These are phyloP conservation scores for Metschnikowia kofuensis DNA, from an alignment of 805 yeast genomes.

Conservation along the genomic window DNA sequence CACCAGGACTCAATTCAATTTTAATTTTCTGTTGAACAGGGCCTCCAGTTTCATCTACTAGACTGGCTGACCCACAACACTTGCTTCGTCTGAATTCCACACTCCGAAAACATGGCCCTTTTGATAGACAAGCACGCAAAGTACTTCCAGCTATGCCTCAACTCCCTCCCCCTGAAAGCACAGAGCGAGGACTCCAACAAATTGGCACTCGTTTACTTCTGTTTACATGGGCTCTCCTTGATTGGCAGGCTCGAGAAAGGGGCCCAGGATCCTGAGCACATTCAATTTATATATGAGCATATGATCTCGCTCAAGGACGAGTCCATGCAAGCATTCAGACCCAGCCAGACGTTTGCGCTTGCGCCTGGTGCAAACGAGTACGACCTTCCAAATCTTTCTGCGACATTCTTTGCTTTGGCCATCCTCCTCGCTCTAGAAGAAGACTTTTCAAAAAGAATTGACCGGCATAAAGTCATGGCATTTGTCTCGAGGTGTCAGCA, in stretches of 20 bases:
- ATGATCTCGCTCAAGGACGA: conserved; percentile 31
- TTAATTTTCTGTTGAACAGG: too few relatives aligned
- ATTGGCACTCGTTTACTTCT: conserved; percentile 67
- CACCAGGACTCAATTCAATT: too few relatives aligned
- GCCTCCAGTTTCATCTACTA: too few relatives aligned
- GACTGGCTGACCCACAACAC: neutral
- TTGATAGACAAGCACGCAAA: conserved; percentile 32
- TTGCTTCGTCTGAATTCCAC: neutral
- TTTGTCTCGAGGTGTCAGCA: conserved; percentile 62
- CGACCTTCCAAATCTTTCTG: conserved; percentile 65
- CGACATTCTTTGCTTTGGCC: conserved; percentile 74
- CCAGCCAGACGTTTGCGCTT: conserved; percentile 48
- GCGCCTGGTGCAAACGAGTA: conserved; percentile 26
- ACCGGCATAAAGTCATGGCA: conserved; percentile 48
- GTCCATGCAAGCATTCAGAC: conserved; percentile 50
- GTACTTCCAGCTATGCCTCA: conserved; percentile 52
- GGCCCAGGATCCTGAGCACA: conserved; percentile 20
- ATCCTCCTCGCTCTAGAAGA: conserved; percentile 51
- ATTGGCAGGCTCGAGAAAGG: conserved; percentile 34
- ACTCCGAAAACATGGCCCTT: conserved; percentile 11
- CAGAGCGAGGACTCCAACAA: conserved; percentile 69
- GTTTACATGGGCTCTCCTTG: conserved; percentile 58
- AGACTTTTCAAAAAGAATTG: conserved; percentile 29
- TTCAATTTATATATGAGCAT: conserved; percentile 47
- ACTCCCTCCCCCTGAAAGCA: conserved; percentile 50